Evolutionary conservation across 1,284 basidiomycete species (phyloP).

Genomic region (Cutaneotrichosporon curvatum): DNA sequence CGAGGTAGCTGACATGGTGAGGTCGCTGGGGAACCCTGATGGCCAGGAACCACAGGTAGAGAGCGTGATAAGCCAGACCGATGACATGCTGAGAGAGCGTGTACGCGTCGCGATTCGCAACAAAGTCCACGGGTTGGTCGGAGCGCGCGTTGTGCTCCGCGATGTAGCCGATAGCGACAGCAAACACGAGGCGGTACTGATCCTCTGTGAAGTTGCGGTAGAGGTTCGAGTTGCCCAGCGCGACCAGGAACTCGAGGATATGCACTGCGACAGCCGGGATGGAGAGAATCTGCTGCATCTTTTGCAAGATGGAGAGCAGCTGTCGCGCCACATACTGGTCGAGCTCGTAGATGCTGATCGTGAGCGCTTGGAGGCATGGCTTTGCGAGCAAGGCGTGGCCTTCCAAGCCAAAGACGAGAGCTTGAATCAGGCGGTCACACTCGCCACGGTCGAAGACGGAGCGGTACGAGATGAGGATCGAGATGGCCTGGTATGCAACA

Average conservation of each 20-base stretch:
- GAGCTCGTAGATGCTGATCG: conserved; percentile 83
- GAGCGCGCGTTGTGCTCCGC: conserved; percentile 60
- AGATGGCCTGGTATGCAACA: conserved; percentile 78
- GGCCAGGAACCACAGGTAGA: conserved; percentile 93
- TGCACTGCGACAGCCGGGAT: conserved; percentile 90
- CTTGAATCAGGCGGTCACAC: conserved; percentile 66
- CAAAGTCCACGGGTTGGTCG: conserved; percentile 52
- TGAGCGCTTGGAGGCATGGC: conserved; percentile 84
- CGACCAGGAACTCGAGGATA: conserved; percentile 85
- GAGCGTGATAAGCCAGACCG: conserved; percentile 83
- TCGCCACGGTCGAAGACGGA: conserved; percentile 59
- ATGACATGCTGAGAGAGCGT: conserved; percentile 93
- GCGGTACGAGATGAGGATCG: conserved; percentile 82
- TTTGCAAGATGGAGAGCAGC: conserved; percentile 74
- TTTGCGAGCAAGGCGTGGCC: conserved; percentile 73
- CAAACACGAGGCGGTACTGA: conserved; percentile 92
- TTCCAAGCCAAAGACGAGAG: conserved; percentile 70
- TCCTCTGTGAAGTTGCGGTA: conserved; percentile 89
- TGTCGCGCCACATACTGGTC: conserved; percentile 74
- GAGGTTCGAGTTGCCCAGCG: conserved; percentile 72
- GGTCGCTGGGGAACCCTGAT: conserved; percentile 78
- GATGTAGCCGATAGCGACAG: conserved; percentile 89
- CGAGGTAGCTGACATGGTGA: conserved; percentile 78
- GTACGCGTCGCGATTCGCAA: conserved; percentile 60
- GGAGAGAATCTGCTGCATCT: conserved; percentile 89